Percentiles rank a stretch among this genome's conserved stretches.
These are phyloP conservation scores for Alternaria ethzedia DNA, from an alignment of 2,329 filamentous ascomycete species.

Conservation along the genomic window DNA sequence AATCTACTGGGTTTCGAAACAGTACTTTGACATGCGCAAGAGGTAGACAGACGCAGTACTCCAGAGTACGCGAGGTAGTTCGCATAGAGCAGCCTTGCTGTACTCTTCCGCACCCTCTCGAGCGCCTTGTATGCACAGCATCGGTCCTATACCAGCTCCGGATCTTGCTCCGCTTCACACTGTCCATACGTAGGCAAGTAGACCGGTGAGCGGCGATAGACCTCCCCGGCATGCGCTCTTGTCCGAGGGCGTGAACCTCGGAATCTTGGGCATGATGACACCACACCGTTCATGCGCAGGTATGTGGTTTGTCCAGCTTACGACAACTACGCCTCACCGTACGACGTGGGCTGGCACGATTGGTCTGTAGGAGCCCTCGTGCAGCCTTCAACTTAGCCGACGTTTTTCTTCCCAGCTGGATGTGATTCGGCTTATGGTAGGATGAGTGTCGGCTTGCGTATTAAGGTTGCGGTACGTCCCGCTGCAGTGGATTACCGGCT, in stretches of 20 bases:
- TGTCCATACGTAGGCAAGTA: not conserved
- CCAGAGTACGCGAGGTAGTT: constrained; percentile 2
- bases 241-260: constrained; percentile 1
- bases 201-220: not conserved
- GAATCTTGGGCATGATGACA: constrained; percentile 1
- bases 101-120: not conserved
- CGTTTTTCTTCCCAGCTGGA: not conserved
- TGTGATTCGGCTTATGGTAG: not conserved
- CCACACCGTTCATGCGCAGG: not conserved
- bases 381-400: not conserved
- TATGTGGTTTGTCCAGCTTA: constrained; percentile 4
- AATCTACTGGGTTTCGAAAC: not conserved
- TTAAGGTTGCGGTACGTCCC: constrained; percentile 9
- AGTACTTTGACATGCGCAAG: not conserved
- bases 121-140: not conserved
- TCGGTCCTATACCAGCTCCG: constrained; percentile 8
- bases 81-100: constrained; percentile 2
- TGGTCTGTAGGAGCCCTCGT: not conserved
- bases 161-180: not conserved
- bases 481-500: not conserved
- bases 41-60: not conserved
- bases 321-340: not conserved
- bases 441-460: not conserved
- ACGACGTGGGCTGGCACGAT: constrained; percentile 10
- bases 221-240: constrained; percentile 11